Evolutionary conservation across 345 rosid species (phyloP), one percentile per base, ranked within the genome.

Genomic region (Xanthoceras sorbifolium): DNA sequence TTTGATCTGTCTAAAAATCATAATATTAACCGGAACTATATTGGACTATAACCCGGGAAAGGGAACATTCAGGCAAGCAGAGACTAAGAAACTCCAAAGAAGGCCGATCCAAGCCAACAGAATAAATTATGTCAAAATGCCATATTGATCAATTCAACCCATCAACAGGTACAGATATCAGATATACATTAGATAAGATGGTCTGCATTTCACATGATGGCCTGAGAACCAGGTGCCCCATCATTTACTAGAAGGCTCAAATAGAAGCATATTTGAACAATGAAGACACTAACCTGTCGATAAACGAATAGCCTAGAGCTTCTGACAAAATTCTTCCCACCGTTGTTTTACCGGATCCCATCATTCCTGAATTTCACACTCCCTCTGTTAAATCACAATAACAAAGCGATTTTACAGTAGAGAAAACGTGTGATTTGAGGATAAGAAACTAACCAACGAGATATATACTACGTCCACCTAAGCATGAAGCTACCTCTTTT

Each of bases 301-400:
- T 78, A 78, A 85, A 87, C 52, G 80, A 60, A 76, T 85, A 87
- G 26, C 80, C 81, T 42, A 87, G 75, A 18, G 73, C 84, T 36
- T 78, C 83, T 23, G 90, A 78, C 75, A 87, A 73, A 80, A 87
- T 66, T 76, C 83, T 76, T 20, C 88, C 90, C 0, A 85, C 87
- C 1, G 90, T 85, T 17, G 88, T 78, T 80, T 87, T 87, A 55
- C 90, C 90, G 5, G 88, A 85, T 6, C 90, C 90, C 90, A 87
- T 87, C 88, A 87, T 80, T 76, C 90, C 90, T 85, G 74, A 29
- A 74, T 66, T 40, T 68, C 60, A 38, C 34, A 42, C 5, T 55
- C 73, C 20, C 9, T 8, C n/a, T 68, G 67, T 48, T 25, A 46
- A 64, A 73, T 65, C 72, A 52, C 62, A 60, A 25, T 10, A 75